Evolutionary conservation across 257 asterid species (phyloP), one percentile per base, ranked within the genome.

Genomic region (Scutellaria barbata): DNA sequence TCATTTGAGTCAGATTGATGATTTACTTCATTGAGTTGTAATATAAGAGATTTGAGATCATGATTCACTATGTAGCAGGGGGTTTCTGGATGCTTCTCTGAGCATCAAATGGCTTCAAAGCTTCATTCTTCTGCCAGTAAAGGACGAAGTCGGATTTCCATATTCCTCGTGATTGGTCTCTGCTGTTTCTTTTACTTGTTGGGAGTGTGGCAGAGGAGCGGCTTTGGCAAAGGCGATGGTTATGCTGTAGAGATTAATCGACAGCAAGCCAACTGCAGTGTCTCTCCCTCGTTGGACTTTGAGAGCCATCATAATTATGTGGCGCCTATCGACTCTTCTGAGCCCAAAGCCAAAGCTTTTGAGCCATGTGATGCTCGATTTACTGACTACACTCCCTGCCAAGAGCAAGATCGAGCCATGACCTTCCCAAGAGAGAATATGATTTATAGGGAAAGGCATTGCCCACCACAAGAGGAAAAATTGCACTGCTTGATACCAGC

Each of bases 361-460:
- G 47, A 85, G 79, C 86, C 96, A 4, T 92, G 98, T 71, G 91
- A 90, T 69, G 81, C 58, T 51, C 65, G 55, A 66, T 85, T 72
- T 40, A 77, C 85, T 9, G 98, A 90, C 76, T 90, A 92, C 56
- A 92, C 98, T 25, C 98, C 98, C 46, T 92, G 98, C 84, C 98
- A 92, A 61, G 98, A 92, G 77, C 98, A 92, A 72, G 93, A 90
- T 69, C 87, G 92, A 51, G 98, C 98, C 53, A 92, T 92, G 98
- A 84, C 20, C 6, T 92, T 92, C 82, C 96, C 98, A 0, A 79
- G 98, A 75, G 96, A 92, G 64, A 85, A 82, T 75, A 92, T 92
- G 98, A 70, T 90, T 43, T 92, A 90, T 69, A 83, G 96, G 71
- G 98, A 92, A 75, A 88, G 98, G 79, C 98, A 92, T 76, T 92